Conservation (phyloP, 2,329 filamentous ascomycete species). For the Stemphylium vesicarium region DNA sequence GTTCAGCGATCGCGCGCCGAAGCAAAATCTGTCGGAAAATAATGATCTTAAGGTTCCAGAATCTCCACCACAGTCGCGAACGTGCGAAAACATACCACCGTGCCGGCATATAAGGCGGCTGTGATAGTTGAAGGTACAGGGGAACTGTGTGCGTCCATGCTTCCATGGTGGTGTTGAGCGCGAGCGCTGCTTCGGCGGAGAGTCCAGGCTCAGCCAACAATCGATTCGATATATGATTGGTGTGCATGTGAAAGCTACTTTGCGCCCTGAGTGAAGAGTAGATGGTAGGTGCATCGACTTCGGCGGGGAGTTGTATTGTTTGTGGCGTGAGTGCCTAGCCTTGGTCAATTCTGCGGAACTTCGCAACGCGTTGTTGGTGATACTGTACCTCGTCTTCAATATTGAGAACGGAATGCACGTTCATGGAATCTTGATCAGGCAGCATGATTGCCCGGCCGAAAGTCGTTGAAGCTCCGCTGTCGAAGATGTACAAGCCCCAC, state of each 20-base stretch:
- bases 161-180: constrained; percentile 25
- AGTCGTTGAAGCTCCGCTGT: constrained; percentile 35
- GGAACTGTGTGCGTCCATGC: constrained; percentile 26
- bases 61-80: constrained; percentile 34
- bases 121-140: constrained; percentile 23
- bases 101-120: constrained; percentile 11
- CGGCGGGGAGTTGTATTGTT: constrained; percentile 22
- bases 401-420: constrained; percentile 32
- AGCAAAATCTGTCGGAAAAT: constrained; percentile 34
- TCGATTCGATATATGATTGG: constrained; percentile 32
- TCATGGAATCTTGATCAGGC: constrained; percentile 34
- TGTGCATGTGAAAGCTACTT: constrained; percentile 32
- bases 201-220: constrained; percentile 32
- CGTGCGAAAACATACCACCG: constrained; percentile 32
- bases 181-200: constrained; percentile 33
- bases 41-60: constrained; percentile 37
- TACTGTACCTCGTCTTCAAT: constrained; percentile 27
- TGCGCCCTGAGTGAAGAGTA: constrained; percentile 30
- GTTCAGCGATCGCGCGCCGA: constrained; percentile 29
- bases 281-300: constrained; percentile 25
- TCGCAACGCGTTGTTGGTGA: not conserved
- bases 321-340: constrained; percentile 31
- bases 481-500: constrained; percentile 37
- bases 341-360: not conserved
- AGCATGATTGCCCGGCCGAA: constrained; percentile 34